A percentile compares a stretch with the other conserved stretches of the same genome.
Conservation (phyloP, 2,329 filamentous ascomycete genomes). For the Xylaria sp. region DNA sequence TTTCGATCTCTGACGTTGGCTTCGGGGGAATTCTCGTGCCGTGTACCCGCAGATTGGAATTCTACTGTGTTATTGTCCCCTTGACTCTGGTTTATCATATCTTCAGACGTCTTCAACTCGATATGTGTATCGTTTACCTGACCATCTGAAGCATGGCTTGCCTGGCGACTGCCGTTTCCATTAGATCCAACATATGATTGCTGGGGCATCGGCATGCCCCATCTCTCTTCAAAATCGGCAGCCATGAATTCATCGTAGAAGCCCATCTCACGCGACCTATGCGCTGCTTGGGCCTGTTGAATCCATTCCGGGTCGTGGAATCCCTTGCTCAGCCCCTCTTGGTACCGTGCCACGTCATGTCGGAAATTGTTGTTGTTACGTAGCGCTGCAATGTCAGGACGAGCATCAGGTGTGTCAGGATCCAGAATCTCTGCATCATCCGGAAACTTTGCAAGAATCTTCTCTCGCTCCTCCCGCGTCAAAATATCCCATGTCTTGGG, state of each 20-base stretch:
- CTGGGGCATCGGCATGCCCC: slow-evolving; percentile 56
- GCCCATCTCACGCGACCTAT: slow-evolving; percentile 59
- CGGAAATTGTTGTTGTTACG: slow-evolving; percentile 61
- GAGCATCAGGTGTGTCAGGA: slow-evolving; percentile 50
- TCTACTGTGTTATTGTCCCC: neutral
- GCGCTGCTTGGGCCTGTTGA: slow-evolving; percentile 61
- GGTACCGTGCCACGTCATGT: slow-evolving; percentile 58
- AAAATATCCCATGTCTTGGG: slow-evolving; percentile 54
- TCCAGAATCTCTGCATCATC: slow-evolving; percentile 52
- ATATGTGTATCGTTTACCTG: neutral
- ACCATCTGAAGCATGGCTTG: neutral
- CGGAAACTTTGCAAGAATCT: slow-evolving; percentile 53
- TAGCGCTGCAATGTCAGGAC: slow-evolving; percentile 56
- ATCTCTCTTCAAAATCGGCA: slow-evolving; percentile 59
- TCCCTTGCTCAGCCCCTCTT: slow-evolving; percentile 58
- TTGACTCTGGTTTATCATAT: neutral
- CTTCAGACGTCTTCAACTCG: slow-evolving; percentile 4
- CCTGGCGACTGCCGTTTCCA: neutral
- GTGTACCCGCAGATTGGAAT: neutral
- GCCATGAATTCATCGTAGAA: slow-evolving; percentile 61
- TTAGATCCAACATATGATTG: neutral
- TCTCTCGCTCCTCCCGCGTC: slow-evolving; percentile 47
- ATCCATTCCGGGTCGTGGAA: slow-evolving; percentile 65
- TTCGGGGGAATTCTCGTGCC: neutral
- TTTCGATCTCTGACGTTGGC: neutral